phyloP scores from a whole-genome alignment of 495 filamentous ascomycete genomes.

The Aspergillus indologenus region DNA sequence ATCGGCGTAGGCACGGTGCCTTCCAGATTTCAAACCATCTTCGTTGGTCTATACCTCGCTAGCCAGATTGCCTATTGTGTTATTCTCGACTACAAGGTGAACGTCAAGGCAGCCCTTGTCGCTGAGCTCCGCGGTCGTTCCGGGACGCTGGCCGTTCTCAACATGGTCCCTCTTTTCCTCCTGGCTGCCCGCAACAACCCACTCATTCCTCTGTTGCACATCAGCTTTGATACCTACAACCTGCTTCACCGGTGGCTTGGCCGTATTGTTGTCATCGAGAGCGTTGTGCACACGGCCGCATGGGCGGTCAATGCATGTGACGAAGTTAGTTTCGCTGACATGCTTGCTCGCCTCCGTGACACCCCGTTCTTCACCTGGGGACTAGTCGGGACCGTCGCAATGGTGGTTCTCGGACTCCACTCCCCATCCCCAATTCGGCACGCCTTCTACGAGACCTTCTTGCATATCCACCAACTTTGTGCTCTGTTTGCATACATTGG shows the following conservation, averaged over 20 bases:
- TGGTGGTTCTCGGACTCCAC: conserved; percentile 65
- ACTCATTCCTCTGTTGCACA: conserved; percentile 72
- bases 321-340: conserved; percentile 46
- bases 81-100: conserved; percentile 61
- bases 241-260: conserved; percentile 94
- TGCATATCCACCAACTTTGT: conserved; percentile 70
- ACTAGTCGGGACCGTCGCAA: conserved; percentile 49
- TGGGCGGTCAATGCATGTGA: conserved; percentile 57
- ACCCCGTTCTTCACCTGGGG: conserved; percentile 60
- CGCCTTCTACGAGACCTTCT: conserved; percentile 88
- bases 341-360: conserved; percentile 56
- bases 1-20: conserved; percentile 87
- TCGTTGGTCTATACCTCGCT: conserved; percentile 67
- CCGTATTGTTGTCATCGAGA: conserved; percentile 76
- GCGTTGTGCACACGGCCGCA: conserved; percentile 68
- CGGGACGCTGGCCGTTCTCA: conserved; percentile 77
- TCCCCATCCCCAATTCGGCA: conserved; percentile 75
- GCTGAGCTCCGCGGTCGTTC: conserved; percentile 78
- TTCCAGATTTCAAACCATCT: conserved; percentile 74
- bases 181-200: conserved; percentile 92
- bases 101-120: conserved; percentile 48
- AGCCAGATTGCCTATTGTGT: conserved; percentile 79
- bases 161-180: conserved; percentile 88
- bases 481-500: conserved; percentile 62
- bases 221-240: conserved; percentile 97